A percentile compares a stretch with the other conserved stretches of the same genome.
Conservation (phyloP, 1,284 basidiomycete species). For the Ganoderma meredithae region DNA sequence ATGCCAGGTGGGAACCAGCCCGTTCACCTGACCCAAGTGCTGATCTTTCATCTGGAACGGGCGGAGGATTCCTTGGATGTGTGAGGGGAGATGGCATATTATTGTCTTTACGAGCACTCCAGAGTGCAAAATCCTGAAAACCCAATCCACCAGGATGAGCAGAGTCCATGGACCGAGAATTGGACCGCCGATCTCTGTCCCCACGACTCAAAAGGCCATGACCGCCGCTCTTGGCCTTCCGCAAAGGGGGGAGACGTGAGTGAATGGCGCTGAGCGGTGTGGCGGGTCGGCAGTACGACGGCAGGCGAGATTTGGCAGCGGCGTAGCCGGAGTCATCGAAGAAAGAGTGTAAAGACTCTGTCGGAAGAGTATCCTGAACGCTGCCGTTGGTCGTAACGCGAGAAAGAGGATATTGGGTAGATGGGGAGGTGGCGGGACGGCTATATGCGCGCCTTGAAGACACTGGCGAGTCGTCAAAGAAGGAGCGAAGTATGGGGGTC, state of each 20-base stretch:
- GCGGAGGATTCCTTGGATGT: constrained; percentile 32
- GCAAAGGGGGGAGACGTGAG: constrained; percentile 38
- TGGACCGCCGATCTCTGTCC: constrained; percentile 14
- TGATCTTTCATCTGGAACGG: constrained; percentile 22
- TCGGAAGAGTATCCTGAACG: constrained; percentile 13
- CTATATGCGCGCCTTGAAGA: constrained; percentile 27
- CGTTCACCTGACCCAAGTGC: constrained; percentile 8
- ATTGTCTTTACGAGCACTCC: constrained; percentile 8
- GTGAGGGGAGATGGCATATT: constrained; percentile 30
- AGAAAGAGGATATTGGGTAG: constrained; percentile 21
- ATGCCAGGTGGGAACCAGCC: constrained; percentile 12
- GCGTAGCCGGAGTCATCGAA: constrained; percentile 33
- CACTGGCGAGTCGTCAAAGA: constrained; percentile 31
- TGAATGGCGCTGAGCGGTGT: constrained; percentile 35
- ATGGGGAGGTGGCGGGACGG: constrained; percentile 29
- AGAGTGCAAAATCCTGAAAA: constrained; percentile 17
- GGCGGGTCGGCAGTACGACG: constrained; percentile 33
- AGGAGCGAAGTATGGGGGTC: constrained; percentile 27
- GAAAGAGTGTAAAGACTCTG: constrained; percentile 29
- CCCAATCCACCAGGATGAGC: constrained; percentile 9
- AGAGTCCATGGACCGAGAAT: constrained; percentile 7
- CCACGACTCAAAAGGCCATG: constrained; percentile 28
- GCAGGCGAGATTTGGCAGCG: constrained; percentile 23
- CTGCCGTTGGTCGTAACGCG: constrained; percentile 20
- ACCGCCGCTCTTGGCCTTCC: constrained; percentile 36